Evolutionary conservation across 2,329 filamentous ascomycete species (phyloP), one percentile per base, ranked within the genome.

Genomic region (Pseudocercospora musae): DNA sequence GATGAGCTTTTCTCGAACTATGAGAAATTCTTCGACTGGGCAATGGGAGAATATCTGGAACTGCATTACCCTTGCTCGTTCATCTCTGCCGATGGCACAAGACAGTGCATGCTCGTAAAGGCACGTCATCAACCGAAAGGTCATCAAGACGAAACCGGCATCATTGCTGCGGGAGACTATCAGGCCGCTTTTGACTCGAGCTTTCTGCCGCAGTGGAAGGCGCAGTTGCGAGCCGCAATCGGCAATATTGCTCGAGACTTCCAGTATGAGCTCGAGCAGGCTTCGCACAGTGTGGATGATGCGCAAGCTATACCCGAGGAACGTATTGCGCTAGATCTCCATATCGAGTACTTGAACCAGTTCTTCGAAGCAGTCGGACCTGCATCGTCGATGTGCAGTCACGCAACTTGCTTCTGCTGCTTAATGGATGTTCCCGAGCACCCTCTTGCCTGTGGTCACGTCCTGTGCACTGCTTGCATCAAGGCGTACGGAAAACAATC

Each of bases 31-130:
- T 75, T 78, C 49, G 74, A 79, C 53, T 72, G 73, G 59, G 79
- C 80, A 0, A 71, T 82, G 31, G 72, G 78, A 27, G 75, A 79
- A 52, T 82, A 81, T 60, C 76, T 78, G 50, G 73, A 79, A 44
- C 73, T 78, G 33, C 75, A 80, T 59, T 82, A 78, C 74, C 80
- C 79, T 5, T 84, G 81, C 61, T 76, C 78, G 48, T 81, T 74
- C 55, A 71, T 73, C 48, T 70, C 66, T 59, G 58, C 64, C 2
- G 71, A 76, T 42, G 71, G 71, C 18, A 71, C 68, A 20, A 60
- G 72, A 53, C 67, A 70, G 50, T 75, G 72, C 64, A 67, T 67
- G 67, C 63, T 73, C 10, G 72, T 74, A 31, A 73, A 74, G 58
- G 73, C 72, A 37, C 69, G 72, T 0, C 72, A 74, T 61, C 64